Conservation (phyloP, 257 asterid species). For the Buddleja alternifolia region DNA sequence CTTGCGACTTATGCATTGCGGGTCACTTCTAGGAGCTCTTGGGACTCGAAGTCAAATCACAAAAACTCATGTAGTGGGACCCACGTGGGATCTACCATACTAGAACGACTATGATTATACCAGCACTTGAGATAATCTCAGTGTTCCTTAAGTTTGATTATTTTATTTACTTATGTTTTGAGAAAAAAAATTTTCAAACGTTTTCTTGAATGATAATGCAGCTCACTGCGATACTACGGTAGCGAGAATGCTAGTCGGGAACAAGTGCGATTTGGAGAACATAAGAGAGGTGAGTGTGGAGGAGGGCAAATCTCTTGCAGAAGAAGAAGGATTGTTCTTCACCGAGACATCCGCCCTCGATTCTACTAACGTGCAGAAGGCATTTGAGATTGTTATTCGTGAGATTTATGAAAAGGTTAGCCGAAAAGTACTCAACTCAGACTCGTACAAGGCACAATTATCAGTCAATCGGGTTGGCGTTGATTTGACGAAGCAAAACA, state of each 20-base stretch:
- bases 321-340: constrained; percentile 67
- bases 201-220: constrained; percentile 33
- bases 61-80: no score
- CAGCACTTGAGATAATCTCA: no score
- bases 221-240: constrained; percentile 71
- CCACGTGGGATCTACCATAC: no score
- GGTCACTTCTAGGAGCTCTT: no score
- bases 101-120: no score
- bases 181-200: not conserved
- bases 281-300: constrained; percentile 71
- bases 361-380: constrained; percentile 61
- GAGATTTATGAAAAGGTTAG: constrained; percentile 68
- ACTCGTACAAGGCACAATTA: constrained; percentile 68
- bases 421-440: constrained; percentile 62
- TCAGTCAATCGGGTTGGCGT: constrained; percentile 59
- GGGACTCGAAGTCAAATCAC: no score
- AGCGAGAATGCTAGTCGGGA: constrained; percentile 72
- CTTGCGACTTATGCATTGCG: no score
- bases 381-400: constrained; percentile 68
- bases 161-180: no score
- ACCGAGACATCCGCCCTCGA: constrained; percentile 77
- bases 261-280: constrained; percentile 69
- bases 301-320: constrained; percentile 65
- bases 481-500: constrained; percentile 40
- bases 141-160: no score